Conservation (phyloP, 768 basidiomycete genomes). For the Rhizopogon salebrosus region DNA sequence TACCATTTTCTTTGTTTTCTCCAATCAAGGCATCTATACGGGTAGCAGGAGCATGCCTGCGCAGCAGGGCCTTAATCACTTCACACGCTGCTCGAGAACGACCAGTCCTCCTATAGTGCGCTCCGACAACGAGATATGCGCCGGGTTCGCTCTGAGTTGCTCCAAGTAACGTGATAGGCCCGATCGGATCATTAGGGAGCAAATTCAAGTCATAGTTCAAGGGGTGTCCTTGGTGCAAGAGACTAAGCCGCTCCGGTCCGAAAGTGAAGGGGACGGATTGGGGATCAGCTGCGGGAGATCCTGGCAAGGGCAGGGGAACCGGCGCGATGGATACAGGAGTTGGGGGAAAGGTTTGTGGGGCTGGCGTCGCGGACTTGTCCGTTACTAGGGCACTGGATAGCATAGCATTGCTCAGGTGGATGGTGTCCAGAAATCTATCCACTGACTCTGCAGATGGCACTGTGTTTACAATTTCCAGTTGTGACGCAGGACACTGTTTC, state of each 20-base stretch:
- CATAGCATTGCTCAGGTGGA: constrained; percentile 11
- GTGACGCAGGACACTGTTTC: background rate
- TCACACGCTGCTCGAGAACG: constrained; percentile 24
- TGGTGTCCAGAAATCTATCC: constrained; percentile 20
- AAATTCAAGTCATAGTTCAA: constrained; percentile 22
- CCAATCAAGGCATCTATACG: background rate
- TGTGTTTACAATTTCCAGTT: background rate
- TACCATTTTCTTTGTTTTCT: constrained; percentile 17
- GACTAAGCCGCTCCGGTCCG: constrained; percentile 14
- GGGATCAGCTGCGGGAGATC: constrained; percentile 8
- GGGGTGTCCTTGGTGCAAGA: constrained; percentile 22
- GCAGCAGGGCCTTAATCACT: constrained; percentile 22
- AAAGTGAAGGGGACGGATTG: constrained; percentile 3
- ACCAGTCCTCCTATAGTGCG: constrained; percentile 29
- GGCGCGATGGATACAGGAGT: constrained; percentile 6
- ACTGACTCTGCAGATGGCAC: constrained; percentile 7
- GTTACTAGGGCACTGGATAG: background rate
- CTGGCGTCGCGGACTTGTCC: constrained; percentile 6
- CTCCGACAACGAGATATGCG: constrained; percentile 24
- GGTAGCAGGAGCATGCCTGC: constrained; percentile 4
- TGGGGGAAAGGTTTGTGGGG: constrained; percentile 7
- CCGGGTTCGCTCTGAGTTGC: constrained; percentile 27
- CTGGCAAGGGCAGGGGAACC: constrained; percentile 8
- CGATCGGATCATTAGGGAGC: constrained; percentile 26
- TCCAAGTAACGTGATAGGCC: constrained; percentile 20